These are phyloP conservation scores for Dryas drummondii DNA, from an alignment of 306 rosid genomes.

Conservation along the genomic window DNA sequence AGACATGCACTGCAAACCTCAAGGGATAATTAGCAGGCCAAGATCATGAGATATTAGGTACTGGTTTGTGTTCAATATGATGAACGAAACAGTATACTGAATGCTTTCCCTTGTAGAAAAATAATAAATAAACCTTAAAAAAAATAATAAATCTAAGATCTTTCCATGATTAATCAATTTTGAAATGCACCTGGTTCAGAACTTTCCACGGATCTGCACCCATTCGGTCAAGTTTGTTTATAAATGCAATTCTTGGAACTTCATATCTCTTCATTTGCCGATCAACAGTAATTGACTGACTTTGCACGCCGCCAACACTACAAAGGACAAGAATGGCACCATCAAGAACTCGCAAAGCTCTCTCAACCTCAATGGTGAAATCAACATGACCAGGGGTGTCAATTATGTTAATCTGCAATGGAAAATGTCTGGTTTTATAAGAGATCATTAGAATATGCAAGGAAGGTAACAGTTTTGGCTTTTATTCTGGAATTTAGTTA, in stretches of 20 bases:
- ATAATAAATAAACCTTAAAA: background rate
- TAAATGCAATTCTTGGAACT: slow-evolving; percentile 94
- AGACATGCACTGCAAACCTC: background rate
- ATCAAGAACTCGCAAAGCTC: slow-evolving; percentile 98
- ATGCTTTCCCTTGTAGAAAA: background rate
- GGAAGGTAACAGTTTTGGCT: background rate
- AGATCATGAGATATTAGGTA: background rate
- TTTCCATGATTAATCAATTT: slow-evolving; percentile 14
- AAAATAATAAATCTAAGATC: background rate
- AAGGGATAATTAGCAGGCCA: background rate
- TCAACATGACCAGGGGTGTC: slow-evolving; percentile 99
- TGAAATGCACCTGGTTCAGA: slow-evolving; percentile 69
- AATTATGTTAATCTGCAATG: slow-evolving; percentile 85
- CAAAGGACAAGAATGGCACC: slow-evolving; percentile 99
- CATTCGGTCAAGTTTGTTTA: slow-evolving; percentile 96
- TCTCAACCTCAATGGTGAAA: slow-evolving; percentile 96
- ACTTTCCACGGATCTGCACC: slow-evolving; percentile 99
- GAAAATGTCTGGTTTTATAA: slow-evolving; percentile 18
- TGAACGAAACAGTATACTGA: background rate
- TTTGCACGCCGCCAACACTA: slow-evolving; percentile 99
- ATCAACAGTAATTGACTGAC: slow-evolving; percentile 98
- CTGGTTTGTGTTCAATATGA: background rate
- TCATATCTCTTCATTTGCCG: slow-evolving; percentile 97
- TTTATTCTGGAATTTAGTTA: background rate
- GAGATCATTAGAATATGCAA: background rate